These are phyloP conservation scores for Septoria petroselini DNA, from an alignment of 2,329 filamentous ascomycete species.

Conservation along the genomic window DNA sequence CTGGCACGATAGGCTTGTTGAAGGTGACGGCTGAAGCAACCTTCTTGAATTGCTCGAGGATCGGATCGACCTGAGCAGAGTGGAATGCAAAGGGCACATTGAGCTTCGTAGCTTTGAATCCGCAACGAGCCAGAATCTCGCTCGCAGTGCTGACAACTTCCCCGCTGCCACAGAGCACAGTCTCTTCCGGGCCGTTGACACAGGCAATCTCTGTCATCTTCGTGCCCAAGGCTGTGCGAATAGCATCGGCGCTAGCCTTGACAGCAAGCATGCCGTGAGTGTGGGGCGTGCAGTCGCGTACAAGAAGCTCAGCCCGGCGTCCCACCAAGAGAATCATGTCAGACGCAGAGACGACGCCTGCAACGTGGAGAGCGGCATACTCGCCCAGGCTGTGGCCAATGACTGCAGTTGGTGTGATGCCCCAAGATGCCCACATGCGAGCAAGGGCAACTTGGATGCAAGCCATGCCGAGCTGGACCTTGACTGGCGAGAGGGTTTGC, in stretches of 20 bases:
- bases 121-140: conserved; percentile 49
- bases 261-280: conserved; percentile 67
- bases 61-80: conserved; percentile 62
- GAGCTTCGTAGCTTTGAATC: conserved; percentile 61
- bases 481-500: conserved; percentile 50
- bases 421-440: conserved; percentile 54
- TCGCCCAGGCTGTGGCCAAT: conserved; percentile 65
- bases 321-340: conserved; percentile 73
- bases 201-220: conserved; percentile 61
- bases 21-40: conserved; percentile 55
- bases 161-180: conserved; percentile 65
- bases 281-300: conserved; percentile 61
- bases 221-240: conserved; percentile 52
- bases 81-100: conserved; percentile 67
- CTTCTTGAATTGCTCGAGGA: conserved; percentile 58
- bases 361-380: conserved; percentile 68
- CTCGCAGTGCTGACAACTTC: conserved; percentile 57
- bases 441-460: conserved; percentile 53
- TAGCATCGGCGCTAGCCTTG: conserved; percentile 51
- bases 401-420: conserved; percentile 53
- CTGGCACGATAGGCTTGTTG: conserved; percentile 56
- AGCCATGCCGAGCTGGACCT: conserved; percentile 53
- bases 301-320: conserved; percentile 62
- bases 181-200: conserved; percentile 72
- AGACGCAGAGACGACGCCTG: conserved; percentile 66